Evolutionary conservation across 2,329 filamentous ascomycete species (phyloP).

Genomic region (Colletotrichum somersetense): DNA sequence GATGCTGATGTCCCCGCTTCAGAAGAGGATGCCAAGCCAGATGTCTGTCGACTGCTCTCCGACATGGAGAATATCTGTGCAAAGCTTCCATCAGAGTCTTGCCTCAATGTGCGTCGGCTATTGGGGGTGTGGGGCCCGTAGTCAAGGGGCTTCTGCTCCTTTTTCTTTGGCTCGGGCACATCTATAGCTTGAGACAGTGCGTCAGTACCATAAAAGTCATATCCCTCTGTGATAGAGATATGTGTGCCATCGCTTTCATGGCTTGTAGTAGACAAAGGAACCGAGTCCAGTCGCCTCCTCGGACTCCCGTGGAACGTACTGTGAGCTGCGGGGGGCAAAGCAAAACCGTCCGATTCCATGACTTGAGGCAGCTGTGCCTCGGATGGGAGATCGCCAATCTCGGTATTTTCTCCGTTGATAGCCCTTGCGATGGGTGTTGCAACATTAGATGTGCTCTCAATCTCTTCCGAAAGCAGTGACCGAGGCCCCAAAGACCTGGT

Average conservation of each 20-base stretch:
- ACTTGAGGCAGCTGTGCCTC: conserved; percentile 61
- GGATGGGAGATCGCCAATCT: conserved; percentile 46
- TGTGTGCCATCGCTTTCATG: conserved; percentile 62
- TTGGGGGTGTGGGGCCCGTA: conserved; percentile 51
- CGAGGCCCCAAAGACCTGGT: conserved; percentile 52
- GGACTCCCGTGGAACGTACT: conserved; percentile 52
- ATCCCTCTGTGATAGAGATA: conserved; percentile 69
- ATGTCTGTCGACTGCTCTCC: conserved; percentile 58
- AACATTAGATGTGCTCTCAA: conserved; percentile 73
- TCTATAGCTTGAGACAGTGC: conserved; percentile 65
- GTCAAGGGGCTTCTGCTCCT: conserved; percentile 53
- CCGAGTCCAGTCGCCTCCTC: conserved; percentile 63
- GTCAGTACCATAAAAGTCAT: conserved; percentile 76
- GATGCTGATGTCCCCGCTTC: conserved; percentile 43
- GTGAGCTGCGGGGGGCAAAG: conserved; percentile 62
- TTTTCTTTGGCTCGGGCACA: conserved; percentile 58
- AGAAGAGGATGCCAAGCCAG: conserved; percentile 54
- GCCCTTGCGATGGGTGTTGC: conserved; percentile 71
- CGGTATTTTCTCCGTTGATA: conserved; percentile 53
- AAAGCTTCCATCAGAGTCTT: conserved; percentile 71
- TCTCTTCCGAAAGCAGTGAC: conserved; percentile 66
- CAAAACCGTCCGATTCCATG: conserved; percentile 64
- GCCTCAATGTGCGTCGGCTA: conserved; percentile 53
- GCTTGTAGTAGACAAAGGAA: conserved; percentile 64
- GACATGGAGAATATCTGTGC: conserved; percentile 71